Evolutionary conservation across 768 basidiomycete genomes (phyloP).

Genomic region (Strobilomyces dryophilus): DNA sequence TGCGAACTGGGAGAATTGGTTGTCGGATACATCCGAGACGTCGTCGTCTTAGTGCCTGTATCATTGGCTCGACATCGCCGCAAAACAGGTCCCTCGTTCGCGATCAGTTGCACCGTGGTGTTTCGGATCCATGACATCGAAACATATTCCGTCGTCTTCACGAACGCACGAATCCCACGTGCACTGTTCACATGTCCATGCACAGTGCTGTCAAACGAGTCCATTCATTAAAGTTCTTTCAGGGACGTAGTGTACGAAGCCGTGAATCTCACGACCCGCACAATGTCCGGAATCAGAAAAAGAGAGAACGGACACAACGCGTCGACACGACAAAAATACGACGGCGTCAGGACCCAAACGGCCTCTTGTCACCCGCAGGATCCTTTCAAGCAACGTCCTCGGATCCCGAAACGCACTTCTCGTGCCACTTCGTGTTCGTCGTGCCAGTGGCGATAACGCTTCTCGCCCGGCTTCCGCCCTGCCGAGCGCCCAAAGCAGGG

Average conservation of each 20-base stretch:
- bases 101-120: neutral
- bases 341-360: neutral
- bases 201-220: neutral
- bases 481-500: slow-evolving; percentile 63
- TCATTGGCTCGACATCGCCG: neutral
- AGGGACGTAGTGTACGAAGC: neutral
- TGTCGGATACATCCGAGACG: slow-evolving; percentile 15
- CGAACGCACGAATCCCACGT: neutral
- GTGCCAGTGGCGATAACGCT: slow-evolving; percentile 27
- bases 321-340: neutral
- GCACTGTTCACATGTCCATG: neutral
- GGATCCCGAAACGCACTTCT: slow-evolving; percentile 25
- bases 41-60: neutral
- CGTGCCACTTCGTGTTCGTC: slow-evolving; percentile 7
- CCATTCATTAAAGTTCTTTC: neutral
- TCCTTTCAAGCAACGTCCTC: slow-evolving; percentile 9
- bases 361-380: neutral
- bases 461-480: slow-evolving; percentile 50
- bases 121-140: neutral
- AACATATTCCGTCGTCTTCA: neutral
- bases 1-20: slow-evolving; percentile 30
- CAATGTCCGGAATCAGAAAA: neutral
- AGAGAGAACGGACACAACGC: neutral
- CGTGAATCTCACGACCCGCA: neutral
- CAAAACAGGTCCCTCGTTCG: neutral